A percentile compares a stretch with the other conserved stretches of the same genome.
Conservation (phyloP, 352 stramenopile genomes). For the Pythium chondricola region DNA sequence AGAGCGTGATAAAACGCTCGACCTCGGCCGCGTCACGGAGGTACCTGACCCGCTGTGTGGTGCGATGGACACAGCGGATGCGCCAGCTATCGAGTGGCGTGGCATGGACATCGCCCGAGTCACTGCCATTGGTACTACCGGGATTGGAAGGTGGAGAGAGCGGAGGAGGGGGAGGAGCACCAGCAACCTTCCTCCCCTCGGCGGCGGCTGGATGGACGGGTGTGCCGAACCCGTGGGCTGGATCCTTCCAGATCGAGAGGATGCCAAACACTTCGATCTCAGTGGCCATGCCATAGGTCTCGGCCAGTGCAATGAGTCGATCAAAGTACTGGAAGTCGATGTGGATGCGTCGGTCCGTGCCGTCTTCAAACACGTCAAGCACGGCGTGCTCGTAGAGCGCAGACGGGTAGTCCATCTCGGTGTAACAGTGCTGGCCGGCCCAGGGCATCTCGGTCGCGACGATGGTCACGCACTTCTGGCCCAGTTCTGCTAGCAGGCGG, state of each 20-base stretch:
- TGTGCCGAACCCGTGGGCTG: slow-evolving; percentile 47
- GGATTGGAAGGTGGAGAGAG: background rate
- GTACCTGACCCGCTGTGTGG: slow-evolving; percentile 55
- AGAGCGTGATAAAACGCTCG: slow-evolving; percentile 52
- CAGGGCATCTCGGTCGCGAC: slow-evolving; percentile 75
- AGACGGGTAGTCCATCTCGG: slow-evolving; percentile 56
- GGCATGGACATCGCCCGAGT: background rate
- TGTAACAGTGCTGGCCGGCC: slow-evolving; percentile 73
- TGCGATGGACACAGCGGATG: slow-evolving; percentile 53
- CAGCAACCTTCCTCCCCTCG: background rate
- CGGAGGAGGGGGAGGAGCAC: slow-evolving; percentile 19
- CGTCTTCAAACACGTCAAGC: slow-evolving; percentile 50
- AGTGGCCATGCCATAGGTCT: slow-evolving; percentile 40
- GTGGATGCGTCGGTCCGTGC: slow-evolving; percentile 15
- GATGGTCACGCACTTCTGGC: slow-evolving; percentile 67
- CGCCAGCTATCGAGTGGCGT: slow-evolving; percentile 55
- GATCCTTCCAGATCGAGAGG: slow-evolving; percentile 60
- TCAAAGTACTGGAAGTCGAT: slow-evolving; percentile 73
- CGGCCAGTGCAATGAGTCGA: slow-evolving; percentile 42
- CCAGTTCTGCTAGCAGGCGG: slow-evolving; percentile 42
- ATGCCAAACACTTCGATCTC: slow-evolving; percentile 77
- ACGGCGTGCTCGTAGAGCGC: slow-evolving; percentile 65
- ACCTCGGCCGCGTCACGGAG: slow-evolving; percentile 46
- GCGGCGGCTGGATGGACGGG: slow-evolving; percentile 25
- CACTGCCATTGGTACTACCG: background rate